Conservation (phyloP, 768 basidiomycete genomes). For the Tremella yokohamensis region DNA sequence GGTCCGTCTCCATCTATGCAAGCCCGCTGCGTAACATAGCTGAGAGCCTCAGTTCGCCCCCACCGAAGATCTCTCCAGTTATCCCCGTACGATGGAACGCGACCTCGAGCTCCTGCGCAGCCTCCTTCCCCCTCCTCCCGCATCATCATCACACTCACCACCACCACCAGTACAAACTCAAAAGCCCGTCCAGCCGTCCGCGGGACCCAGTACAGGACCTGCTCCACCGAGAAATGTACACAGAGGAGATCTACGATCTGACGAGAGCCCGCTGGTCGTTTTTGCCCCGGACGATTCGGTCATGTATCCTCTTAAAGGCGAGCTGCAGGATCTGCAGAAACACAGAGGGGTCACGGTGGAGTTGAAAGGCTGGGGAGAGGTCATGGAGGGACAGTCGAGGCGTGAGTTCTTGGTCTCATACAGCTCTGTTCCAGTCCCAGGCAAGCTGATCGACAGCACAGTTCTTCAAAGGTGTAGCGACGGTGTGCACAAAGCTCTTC, state of each 20-base stretch:
- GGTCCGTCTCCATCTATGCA: slow-evolving; percentile 22
- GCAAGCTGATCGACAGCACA: slow-evolving; percentile 54
- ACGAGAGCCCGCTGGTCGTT: slow-evolving; percentile 53
- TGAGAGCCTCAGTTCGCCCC: slow-evolving; percentile 65
- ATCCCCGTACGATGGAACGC: slow-evolving; percentile 76
- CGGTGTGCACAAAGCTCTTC: slow-evolving; percentile 91
- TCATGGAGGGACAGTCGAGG: slow-evolving; percentile 85
- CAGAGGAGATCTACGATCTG: neutral
- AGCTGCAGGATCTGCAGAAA: slow-evolving; percentile 65
- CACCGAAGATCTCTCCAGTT: slow-evolving; percentile 83
- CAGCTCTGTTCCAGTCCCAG: slow-evolving; percentile 4
- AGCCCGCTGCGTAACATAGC: neutral
- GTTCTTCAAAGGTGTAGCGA: slow-evolving; percentile 94
- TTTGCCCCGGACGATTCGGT: slow-evolving; percentile 75
- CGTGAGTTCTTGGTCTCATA: slow-evolving; percentile 50
- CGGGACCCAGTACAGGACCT: slow-evolving; percentile 1
- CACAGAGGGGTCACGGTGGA: slow-evolving; percentile 90
- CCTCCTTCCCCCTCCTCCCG: slow-evolving; percentile 13
- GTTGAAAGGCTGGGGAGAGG: slow-evolving; percentile 81
- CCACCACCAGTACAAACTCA: too few relatives aligned
- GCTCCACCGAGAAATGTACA: neutral
- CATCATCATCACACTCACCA: slow-evolving; percentile 9
- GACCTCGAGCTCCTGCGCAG: slow-evolving; percentile 65
- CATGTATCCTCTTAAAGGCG: slow-evolving; percentile 85
- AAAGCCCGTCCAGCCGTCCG: neutral